A percentile compares a stretch with the other conserved stretches of the same genome.
phyloP scores from a whole-genome alignment of 257 asterid species.

The Apocynum venetum region DNA sequence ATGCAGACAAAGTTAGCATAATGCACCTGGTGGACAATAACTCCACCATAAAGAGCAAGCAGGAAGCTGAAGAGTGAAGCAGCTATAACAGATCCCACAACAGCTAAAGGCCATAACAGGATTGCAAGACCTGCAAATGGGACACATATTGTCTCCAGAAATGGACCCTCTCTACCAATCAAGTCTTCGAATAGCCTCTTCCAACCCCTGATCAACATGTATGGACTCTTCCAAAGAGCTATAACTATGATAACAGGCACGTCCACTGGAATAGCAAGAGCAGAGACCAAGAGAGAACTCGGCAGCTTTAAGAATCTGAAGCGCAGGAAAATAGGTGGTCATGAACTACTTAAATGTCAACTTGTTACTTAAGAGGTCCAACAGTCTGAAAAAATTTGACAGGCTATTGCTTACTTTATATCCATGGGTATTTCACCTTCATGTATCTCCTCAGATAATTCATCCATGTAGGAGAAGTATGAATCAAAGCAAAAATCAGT shows the following conservation, averaged over 20 bases:
- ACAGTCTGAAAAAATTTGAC: background rate
- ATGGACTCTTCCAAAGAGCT: constrained; percentile 93
- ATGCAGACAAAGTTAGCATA: background rate
- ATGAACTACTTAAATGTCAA: background rate
- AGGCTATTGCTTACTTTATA: constrained; percentile 44
- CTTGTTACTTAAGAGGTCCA: background rate
- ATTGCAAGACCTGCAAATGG: constrained; percentile 90
- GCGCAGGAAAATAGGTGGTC: background rate
- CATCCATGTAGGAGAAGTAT: constrained; percentile 90
- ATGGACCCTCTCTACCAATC: constrained; percentile 89
- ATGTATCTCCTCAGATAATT: constrained; percentile 51
- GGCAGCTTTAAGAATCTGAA: constrained; percentile 64
- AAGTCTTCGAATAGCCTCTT: constrained; percentile 78
- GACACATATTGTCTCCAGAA: constrained; percentile 79
- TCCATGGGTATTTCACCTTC: constrained; percentile 63
- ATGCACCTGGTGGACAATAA: constrained; percentile 67
- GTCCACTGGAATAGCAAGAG: constrained; percentile 55
- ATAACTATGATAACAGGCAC: constrained; percentile 60
- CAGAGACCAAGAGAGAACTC: constrained; percentile 55
- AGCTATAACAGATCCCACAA: constrained; percentile 56
- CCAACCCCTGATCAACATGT: constrained; percentile 84
- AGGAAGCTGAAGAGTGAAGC: constrained; percentile 65
- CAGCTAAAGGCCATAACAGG: constrained; percentile 89
- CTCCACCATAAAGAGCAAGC: constrained; percentile 71
- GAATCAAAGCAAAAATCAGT: constrained; percentile 93